Conservation (phyloP, 176 grass and related monocot species). For the Typha latifolia region DNA sequence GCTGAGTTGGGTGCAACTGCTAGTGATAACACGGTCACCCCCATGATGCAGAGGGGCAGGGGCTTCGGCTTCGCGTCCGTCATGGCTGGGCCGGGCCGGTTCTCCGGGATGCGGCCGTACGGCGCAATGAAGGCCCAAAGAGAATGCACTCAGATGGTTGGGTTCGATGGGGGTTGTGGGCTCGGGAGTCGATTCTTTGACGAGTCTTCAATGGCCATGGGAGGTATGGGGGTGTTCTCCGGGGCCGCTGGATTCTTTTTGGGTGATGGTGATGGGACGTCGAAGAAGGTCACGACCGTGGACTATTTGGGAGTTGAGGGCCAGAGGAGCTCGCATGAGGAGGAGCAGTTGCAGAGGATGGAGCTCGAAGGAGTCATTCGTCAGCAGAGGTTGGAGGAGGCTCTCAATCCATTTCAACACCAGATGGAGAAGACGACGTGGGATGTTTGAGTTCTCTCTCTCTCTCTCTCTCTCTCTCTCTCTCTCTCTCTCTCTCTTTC, state of each 20-base stretch:
- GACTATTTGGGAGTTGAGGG: slow-evolving; percentile 54
- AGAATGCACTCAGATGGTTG: slow-evolving; percentile 15
- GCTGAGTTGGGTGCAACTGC: slow-evolving; percentile 37
- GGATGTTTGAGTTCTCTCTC: not conserved
- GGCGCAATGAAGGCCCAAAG: not conserved
- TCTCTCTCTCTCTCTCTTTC: no score
- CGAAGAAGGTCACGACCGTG: slow-evolving; percentile 23
- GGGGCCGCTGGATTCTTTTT: slow-evolving; percentile 7
- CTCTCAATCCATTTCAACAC: not conserved
- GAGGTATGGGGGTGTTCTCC: not conserved
- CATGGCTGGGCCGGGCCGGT: slow-evolving; percentile 3
- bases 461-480: no score
- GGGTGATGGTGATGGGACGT: slow-evolving; percentile 2
- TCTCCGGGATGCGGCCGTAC: not conserved
- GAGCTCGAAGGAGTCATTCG: not conserved
- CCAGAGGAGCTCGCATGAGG: slow-evolving; percentile 5
- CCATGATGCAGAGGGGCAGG: not conserved
- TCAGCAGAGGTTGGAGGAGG: not conserved
- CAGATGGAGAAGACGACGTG: not conserved
- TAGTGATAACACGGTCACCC: not conserved
- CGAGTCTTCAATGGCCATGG: not conserved
- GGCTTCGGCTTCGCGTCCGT: slow-evolving; percentile 5
- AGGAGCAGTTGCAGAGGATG: not conserved
- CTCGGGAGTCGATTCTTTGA: not conserved
- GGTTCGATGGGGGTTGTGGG: slow-evolving; percentile 17